Base-by-base conservation (phyloP, 352 stramenopile species). In the Thraustochytrium striatum region DNA sequence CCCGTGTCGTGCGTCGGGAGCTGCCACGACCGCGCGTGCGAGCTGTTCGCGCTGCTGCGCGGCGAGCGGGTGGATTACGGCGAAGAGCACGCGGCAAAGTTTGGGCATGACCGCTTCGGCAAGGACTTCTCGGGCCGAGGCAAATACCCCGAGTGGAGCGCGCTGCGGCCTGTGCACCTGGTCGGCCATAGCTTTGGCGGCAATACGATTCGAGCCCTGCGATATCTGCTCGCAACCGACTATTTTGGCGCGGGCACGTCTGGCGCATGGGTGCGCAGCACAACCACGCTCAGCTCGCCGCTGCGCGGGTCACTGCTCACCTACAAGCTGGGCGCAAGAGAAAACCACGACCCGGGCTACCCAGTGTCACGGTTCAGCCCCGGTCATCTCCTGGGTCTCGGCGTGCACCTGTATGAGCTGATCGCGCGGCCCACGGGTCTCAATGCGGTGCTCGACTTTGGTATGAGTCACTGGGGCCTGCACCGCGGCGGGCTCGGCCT, bases 151-250 rank as follows among this genome's bases (percentile, higher is more conserved):
- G 57, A 58, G 3, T 85, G 82, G 82, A 65, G 53, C 5, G 61
- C 65, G 41, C 39, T 81, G 58, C 47, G 57, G n/a, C 82, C 79
- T 9, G 52, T 85, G 19, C 82, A 85, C 57, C 8, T 85, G 16
- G 65, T 85, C 44, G 82, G 82, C 47, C 82, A 85, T 78, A 82
- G 58, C 69, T 85, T 83, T 61, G 82, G 82, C 1, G 82, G 80
- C 19, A 72, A 84, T 32, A 85, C 82, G 2, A 61, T 78, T 1
- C 61, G 82, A 16, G 55, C 33, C 38, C 57, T 80, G 30, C 38
- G 43, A 3, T 80, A 80, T 2, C 57, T 80, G 1, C 33, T 80
- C 16, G 38, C 70, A 7, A 80, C 58, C 9, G 70, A 80, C 57
- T 80, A 59, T 58, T 80, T 52, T 25, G 58, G 58, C n/a, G 47